Percentiles rank a stretch among this genome's conserved stretches.
Evolutionary conservation across 106 monocot genomes (phyloP).

Genomic region (Amphibolis antarctica): DNA sequence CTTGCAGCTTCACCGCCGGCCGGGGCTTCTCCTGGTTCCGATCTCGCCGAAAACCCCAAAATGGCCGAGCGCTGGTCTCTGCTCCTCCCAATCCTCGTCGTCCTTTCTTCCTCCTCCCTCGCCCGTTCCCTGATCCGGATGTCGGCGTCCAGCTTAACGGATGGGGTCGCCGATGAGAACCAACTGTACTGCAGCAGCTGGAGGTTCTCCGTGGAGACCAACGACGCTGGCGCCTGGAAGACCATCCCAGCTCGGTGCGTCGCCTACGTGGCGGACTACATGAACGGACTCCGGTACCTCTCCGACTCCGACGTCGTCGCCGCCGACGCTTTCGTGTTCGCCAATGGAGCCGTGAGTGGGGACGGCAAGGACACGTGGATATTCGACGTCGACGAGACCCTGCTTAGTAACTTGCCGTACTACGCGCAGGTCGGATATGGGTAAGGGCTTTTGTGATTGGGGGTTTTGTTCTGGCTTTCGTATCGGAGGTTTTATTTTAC

Average conservation of each 20-base stretch:
- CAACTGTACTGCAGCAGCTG: conserved; percentile 22
- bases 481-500: not conserved
- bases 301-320: conserved; percentile 17
- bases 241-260: conserved; percentile 11
- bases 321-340: conserved; percentile 12
- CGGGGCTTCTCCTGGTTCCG: too few species aligned
- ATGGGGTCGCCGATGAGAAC: not conserved
- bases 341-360: not conserved
- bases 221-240: conserved; percentile 17
- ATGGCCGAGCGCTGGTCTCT: not conserved
- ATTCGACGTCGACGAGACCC: conserved; percentile 34
- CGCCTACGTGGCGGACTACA: conserved; percentile 14
- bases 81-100: conserved; percentile 1
- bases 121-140: not conserved
- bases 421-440: conserved; percentile 15
- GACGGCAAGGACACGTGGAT: conserved; percentile 16
- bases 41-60: not conserved
- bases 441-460: not conserved
- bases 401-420: conserved; percentile 25
- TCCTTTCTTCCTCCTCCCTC: conserved; percentile 4
- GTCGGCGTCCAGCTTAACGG: not conserved
- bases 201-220: conserved; percentile 26
- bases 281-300: conserved; percentile 18
- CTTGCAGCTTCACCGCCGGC: too few species aligned
- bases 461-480: not conserved